Evolutionary conservation across 2,329 filamentous ascomycete species (phyloP).

Genomic region (Sclerotinia minor): DNA sequence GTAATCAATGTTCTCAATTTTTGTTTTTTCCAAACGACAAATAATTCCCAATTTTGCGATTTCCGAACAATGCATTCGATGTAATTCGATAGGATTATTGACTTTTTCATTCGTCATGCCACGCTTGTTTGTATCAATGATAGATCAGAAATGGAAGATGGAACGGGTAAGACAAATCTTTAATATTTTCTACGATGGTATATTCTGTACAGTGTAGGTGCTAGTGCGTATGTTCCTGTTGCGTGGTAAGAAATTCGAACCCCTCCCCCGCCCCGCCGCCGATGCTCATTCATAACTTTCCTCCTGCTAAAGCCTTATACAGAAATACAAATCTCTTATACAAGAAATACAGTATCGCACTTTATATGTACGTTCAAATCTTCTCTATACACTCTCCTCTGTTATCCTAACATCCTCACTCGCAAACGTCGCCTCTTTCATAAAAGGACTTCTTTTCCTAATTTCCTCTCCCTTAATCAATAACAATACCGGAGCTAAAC

Average conservation of each 20-base stretch:
- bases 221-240: neutral
- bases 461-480: constrained; percentile 47
- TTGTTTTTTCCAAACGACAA: neutral
- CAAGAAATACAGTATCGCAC: neutral
- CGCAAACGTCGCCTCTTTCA: constrained; percentile 36
- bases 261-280: too few species aligned
- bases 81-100: neutral
- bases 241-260: neutral
- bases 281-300: neutral
- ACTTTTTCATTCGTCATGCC: neutral
- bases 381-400: neutral
- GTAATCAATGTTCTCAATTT: too few species aligned
- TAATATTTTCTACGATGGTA: neutral
- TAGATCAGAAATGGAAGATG: neutral
- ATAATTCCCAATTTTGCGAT: neutral
- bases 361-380: too few species aligned
- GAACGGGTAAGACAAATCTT: neutral
- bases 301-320: neutral
- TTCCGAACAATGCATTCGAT: neutral
- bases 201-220: neutral
- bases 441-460: constrained; percentile 44
- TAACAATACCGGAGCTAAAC: constrained; percentile 42
- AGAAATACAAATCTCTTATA: neutral
- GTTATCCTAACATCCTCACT: neutral
- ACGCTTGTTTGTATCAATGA: neutral